phyloP scores from a whole-genome alignment of 176 grass and related monocot species.

The Zea luxurians region DNA sequence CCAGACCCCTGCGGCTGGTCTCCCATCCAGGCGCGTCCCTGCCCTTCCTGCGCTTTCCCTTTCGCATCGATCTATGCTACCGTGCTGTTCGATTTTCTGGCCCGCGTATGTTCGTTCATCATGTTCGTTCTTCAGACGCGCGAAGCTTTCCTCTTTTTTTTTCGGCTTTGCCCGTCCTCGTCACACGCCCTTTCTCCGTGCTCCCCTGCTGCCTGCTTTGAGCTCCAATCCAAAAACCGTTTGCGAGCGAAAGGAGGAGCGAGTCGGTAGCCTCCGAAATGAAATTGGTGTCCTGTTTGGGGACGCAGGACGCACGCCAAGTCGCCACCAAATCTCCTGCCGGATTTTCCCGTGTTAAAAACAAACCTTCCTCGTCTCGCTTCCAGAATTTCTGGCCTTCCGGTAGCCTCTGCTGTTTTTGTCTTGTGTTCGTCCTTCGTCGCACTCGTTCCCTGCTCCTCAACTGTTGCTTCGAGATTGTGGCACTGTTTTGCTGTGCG shows the following conservation, averaged over 20 bases:
- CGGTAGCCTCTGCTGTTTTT: not conserved
- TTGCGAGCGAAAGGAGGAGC: not conserved
- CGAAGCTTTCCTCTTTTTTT: not conserved
- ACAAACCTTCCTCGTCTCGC: not conserved
- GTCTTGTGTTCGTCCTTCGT: not conserved
- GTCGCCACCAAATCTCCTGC: not conserved
- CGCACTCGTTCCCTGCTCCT: not conserved
- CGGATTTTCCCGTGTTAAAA: not conserved
- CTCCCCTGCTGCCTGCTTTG: not conserved
- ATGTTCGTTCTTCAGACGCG: not conserved
- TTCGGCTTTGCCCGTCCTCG: not conserved
- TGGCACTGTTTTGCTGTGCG: not conserved
- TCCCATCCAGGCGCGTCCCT: slow-evolving; percentile 70
- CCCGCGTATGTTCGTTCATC: not conserved
- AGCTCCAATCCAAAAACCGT: slow-evolving; percentile 1
- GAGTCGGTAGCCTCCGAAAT: not conserved
- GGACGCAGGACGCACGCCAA: not conserved
- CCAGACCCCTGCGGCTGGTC: slow-evolving; percentile 97
- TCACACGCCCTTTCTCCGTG: not conserved
- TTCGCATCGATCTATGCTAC: not conserved
- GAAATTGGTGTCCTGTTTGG: not conserved
- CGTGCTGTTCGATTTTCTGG: not conserved
- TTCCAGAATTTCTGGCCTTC: not conserved
- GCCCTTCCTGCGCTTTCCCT: not conserved
- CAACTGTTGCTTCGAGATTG: slow-evolving; percentile 23